Conservation (phyloP, 805 yeast species). For the Wickerhamiella allomyrinae region DNA sequence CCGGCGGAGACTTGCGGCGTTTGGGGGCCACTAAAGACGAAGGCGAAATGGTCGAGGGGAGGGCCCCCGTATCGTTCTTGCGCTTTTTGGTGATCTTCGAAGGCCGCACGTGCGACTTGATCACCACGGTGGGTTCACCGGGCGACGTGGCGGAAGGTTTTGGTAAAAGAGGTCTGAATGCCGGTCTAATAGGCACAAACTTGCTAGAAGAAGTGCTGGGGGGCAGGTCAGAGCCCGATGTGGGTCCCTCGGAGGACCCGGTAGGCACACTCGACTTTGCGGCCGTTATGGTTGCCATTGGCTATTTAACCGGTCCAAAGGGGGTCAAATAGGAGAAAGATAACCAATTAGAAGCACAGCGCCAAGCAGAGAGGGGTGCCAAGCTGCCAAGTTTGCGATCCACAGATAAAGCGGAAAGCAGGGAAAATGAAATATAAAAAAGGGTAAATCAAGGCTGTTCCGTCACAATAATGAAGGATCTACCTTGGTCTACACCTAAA, state of each 20-base stretch:
- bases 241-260: neutral
- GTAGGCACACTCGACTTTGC: neutral
- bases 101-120: conserved; percentile 6
- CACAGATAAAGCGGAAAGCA: no score
- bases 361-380: no score
- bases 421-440: neutral
- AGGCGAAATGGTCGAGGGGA: conserved; percentile 9
- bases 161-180: conserved; percentile 25
- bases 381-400: no score
- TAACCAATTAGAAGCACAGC: no score
- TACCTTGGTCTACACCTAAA: no score
- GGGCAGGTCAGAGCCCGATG: neutral
- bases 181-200: conserved; percentile 24
- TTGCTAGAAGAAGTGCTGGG: conserved; percentile 7
- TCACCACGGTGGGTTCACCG: conserved; percentile 7
- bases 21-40: conserved; percentile 8
- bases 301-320: no score
- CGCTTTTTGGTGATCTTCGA: conserved; percentile 6
- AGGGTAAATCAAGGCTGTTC: neutral
- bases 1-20: conserved; percentile 5
- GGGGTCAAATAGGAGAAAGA: no score
- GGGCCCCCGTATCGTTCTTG: neutral
- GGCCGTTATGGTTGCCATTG: neutral
- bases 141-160: conserved; percentile 15
- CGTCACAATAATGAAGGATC: no score